Percentiles rank a stretch among this genome's conserved stretches.
Evolutionary conservation across 2,329 filamentous ascomycete genomes (phyloP).

Genomic region (Sporothrix humicola): DNA sequence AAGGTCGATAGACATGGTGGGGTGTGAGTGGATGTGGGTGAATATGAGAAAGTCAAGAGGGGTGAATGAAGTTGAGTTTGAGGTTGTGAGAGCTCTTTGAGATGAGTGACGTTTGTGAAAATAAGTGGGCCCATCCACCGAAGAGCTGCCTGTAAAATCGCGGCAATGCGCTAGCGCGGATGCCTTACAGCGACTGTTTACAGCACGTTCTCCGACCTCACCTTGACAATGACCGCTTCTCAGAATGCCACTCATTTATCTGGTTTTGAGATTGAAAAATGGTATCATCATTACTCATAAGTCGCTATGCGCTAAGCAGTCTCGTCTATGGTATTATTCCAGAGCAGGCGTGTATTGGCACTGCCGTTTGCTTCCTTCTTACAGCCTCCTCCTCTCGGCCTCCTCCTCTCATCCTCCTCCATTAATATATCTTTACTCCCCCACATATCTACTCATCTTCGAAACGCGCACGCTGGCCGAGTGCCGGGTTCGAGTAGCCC

Average conservation of each 20-base stretch:
- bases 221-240: neutral
- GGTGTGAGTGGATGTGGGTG: neutral
- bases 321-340: conserved; percentile 11
- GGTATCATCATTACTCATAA: conserved; percentile 12
- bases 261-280: neutral
- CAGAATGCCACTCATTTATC: neutral
- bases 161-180: neutral
- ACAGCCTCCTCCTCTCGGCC: neutral
- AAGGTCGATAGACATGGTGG: conserved; percentile 90
- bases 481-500: conserved; percentile 38
- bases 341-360: neutral
- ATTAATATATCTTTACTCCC: too few relatives aligned
- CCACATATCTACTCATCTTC: conserved; percentile 27
- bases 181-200: too few relatives aligned
- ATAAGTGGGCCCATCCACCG: conserved; percentile 4
- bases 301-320: neutral
- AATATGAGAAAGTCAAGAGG: neutral
- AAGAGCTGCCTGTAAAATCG: neutral
- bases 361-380: neutral
- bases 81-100: neutral
- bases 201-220: neutral
- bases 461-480: conserved; percentile 37
- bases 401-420: neutral
- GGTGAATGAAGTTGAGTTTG: neutral
- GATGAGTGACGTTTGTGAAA: conserved; percentile 11